Base-by-base conservation (phyloP, 768 basidiomycete species). In the Clitopilus passeckerianus region DNA sequence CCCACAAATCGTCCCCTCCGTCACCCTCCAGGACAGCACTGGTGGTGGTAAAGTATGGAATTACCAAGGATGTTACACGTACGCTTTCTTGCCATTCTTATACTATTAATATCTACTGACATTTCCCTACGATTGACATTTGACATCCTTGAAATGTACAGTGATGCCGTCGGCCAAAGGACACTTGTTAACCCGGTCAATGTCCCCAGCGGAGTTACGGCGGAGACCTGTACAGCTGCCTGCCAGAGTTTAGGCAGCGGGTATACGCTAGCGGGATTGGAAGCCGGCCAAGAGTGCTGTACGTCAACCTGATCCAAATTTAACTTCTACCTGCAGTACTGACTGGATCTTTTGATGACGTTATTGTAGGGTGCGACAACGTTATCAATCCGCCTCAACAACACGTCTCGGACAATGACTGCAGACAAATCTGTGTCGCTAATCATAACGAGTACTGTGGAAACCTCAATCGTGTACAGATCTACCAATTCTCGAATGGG, bases 61-160 rank as follows among this genome's bases (percentile, higher is more conserved):
- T 0, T 86, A 81, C 12, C 74, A 86, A 30, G 87, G 87, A 14
- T 89, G 87, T 65, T 86, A 80, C 71, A 86, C 76, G 87, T 84
- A 63, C 54, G 80, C 59, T 14, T 6, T 27, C 20, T 54, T 50
- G 16, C 2, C 53, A 20, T 16, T 3, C 50, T 15, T 23, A 14
- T 18, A 5, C 34, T 12, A 22, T 12, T 27, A 20, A 27, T 52
- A 56, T 15, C 3, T 15, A 50, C 16, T 15, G 23, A 23, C 27
- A 22, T 22, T 34, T 53, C 65, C 53, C 37, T 59, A 34, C 2
- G 15, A 41, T 54, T 41, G 37, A 41, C 37, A 15, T 15, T 12
- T 5, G 14, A 41, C 56, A 14, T 41, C n/a, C 30, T 54, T 59
- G 34, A 22, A 37, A 18, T 37, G 1, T 35, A 27, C 58, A 79